Conservation (phyloP, 2,329 filamentous ascomycete genomes). For the Colletotrichum sp. region DNA sequence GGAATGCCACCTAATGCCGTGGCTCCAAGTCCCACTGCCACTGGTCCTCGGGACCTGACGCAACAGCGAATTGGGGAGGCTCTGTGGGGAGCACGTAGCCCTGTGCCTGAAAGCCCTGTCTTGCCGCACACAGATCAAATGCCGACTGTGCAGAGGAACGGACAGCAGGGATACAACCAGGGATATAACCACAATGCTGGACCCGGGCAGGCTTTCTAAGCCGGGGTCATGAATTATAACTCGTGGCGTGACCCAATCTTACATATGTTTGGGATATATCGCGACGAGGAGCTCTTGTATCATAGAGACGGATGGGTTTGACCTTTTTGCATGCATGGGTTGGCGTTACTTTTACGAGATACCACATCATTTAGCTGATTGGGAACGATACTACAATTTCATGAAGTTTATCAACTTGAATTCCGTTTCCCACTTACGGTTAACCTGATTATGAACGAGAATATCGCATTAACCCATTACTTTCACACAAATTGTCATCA, state of each 20-base stretch:
- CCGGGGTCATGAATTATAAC: too few relatives aligned
- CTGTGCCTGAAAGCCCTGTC: constrained; percentile 9
- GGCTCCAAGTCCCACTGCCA: background rate
- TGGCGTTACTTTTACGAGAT: constrained; percentile 19
- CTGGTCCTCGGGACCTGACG: constrained; percentile 30
- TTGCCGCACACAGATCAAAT: background rate
- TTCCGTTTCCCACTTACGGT: background rate
- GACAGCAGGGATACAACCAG: background rate
- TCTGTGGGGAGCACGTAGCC: constrained; percentile 32
- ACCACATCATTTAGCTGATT: constrained; percentile 20
- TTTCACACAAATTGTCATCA: too few relatives aligned
- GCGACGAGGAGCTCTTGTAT: background rate
- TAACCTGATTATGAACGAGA: background rate
- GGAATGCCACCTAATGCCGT: background rate
- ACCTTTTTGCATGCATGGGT: constrained; percentile 11
- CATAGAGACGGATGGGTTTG: background rate
- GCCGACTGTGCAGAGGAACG: background rate
- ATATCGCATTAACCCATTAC: too few relatives aligned
- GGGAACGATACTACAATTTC: background rate
- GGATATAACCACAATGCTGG: background rate
- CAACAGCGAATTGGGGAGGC: constrained; percentile 36
- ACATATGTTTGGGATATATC: background rate
- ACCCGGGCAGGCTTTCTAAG: background rate
- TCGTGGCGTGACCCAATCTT: too few relatives aligned
- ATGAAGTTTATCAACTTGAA: background rate